Conservation (phyloP, 306 rosid species). For the Crotalaria pallida region DNA sequence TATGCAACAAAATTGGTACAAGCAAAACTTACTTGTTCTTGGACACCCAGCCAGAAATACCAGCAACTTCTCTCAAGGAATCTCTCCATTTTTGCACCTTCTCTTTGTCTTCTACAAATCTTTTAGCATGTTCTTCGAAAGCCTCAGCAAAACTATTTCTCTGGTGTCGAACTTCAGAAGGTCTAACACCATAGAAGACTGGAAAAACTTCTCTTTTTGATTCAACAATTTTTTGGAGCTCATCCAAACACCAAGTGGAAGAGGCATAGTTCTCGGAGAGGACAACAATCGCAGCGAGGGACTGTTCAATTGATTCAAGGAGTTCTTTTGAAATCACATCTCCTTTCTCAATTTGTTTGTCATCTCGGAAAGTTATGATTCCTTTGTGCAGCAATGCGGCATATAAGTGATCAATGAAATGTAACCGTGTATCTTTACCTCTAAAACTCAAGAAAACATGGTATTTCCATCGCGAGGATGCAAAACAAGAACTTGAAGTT, state of each 20-base stretch:
- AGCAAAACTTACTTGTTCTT: not conserved
- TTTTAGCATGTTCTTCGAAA: not conserved
- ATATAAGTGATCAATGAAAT: not conserved
- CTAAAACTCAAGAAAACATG: not conserved
- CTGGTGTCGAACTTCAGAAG: not conserved
- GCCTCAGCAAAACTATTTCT: not conserved
- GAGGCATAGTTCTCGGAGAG: not conserved
- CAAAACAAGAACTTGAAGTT: too few species aligned
- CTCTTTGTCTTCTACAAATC: not conserved
- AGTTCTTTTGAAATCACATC: not conserved
- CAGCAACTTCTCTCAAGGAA: not conserved
- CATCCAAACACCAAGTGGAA: not conserved
- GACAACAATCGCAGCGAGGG: not conserved
- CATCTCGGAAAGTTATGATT: not conserved
- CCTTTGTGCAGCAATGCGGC: not conserved
- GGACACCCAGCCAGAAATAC: not conserved
- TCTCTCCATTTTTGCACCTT: not conserved
- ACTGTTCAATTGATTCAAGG: not conserved
- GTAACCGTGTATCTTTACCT: not conserved
- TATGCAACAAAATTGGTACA: too few species aligned
- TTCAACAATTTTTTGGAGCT: not conserved
- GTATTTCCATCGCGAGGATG: not conserved
- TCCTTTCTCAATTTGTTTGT: not conserved
- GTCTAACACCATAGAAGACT: not conserved
- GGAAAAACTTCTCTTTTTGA: not conserved